Base-by-base conservation (phyloP, 345 rosid genomes). In the Microthlaspi erraticum region DNA sequence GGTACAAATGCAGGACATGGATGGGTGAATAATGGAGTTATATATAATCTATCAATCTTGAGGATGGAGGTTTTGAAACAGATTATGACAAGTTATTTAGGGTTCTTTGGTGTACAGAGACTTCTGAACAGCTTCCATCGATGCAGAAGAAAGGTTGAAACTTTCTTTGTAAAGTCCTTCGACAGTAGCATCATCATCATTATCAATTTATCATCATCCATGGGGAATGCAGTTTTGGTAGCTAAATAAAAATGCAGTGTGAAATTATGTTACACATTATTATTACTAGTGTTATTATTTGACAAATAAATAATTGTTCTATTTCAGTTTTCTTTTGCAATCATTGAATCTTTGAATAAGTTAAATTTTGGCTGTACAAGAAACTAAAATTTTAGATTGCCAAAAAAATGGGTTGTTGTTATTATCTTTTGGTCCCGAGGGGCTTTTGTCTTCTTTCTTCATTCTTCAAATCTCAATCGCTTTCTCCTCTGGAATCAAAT, bases 71-170 rank as follows among this genome's bases (percentile, higher is more conserved):
- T 44, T 43, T 33, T 9, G 8, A 43, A 59, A 70, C 14, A 48
- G 58, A 70, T 13, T 38, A 12, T 72, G 39, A 72, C 33, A 64
- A 52, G 64, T 37, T 64, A 17, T 31, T 56, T 26, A 45, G 51
- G 65, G 44, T 48, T 72, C 59, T 73, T 65, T 73, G 73, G 78
- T 74, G 68, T 74, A 60, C 57, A 51, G 63, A 60, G 66, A 41
- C 33, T n/a, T 66, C 43, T 39, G 31, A 65, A 43, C 66, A 66
- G 54, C 77, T 32, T 59, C 36, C 2, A 2, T 60, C 43, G 44
- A 61, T 75, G 70, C 36, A 23, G 74, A 60, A 51, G 68, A 52
- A 44, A 43, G 16, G 31, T 60, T 43, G 20, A 51, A 66, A n/a
- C 54, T 51, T 58, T 34, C 50, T 33, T n/a, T 58, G 66, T 48